Evolutionary conservation across 768 basidiomycete genomes (phyloP).

Genomic region (Lepiota subincarnata): DNA sequence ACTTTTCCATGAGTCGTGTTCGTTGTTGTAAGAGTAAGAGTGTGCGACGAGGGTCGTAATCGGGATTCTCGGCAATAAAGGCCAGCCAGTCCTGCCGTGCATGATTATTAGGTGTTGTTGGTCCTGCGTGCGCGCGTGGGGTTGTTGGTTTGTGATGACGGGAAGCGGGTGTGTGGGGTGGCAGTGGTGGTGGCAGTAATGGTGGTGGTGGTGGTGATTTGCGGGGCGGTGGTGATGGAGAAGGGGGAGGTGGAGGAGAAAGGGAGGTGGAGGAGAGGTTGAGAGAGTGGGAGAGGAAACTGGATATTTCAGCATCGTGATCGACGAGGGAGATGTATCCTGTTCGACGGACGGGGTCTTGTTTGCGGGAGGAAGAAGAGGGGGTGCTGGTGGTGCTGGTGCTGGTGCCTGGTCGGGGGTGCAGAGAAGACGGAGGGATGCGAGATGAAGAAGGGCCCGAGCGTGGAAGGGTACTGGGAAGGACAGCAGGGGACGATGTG

Average conservation of each 20-base stretch:
- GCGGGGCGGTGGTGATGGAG: too few relatives aligned
- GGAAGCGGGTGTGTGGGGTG: not conserved
- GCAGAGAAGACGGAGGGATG: not conserved
- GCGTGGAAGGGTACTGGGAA: not conserved
- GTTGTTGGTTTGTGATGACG: not conserved
- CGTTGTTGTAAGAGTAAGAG: constrained; percentile 3
- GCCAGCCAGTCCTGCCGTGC: not conserved
- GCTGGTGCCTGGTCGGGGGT: not conserved
- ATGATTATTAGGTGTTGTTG: too few relatives aligned
- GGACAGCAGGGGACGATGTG: not conserved
- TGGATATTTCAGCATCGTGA: constrained; percentile 15
- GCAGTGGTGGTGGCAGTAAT: not conserved
- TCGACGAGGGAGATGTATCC: constrained; percentile 12
- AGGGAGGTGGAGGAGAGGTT: not conserved
- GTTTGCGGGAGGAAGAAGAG: not conserved
- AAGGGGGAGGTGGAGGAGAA: constrained; percentile 8
- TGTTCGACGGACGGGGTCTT: constrained; percentile 6
- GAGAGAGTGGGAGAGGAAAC: constrained; percentile 1
- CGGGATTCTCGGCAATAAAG: not conserved
- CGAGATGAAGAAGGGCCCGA: not conserved
- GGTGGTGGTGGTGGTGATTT: not conserved
- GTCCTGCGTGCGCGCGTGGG: not conserved
- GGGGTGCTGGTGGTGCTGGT: too few relatives aligned
- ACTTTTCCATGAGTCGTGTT: constrained; percentile 9
- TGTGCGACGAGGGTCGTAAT: constrained; percentile 8